phyloP scores from a whole-genome alignment of 345 rosid species.

The Hirschfeldia incana region DNA sequence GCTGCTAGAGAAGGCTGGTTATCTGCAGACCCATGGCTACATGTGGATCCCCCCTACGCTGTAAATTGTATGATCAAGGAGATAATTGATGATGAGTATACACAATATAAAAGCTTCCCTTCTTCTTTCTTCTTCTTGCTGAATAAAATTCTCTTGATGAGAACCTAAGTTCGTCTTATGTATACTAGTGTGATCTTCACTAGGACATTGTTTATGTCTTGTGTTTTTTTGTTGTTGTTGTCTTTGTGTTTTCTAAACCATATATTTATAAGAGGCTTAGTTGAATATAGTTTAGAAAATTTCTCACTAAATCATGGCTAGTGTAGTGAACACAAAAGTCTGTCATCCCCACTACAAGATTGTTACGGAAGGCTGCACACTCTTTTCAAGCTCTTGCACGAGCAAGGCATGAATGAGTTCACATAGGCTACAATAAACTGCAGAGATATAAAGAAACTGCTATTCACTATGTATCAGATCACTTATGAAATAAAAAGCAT shows the following conservation, averaged over 20 bases:
- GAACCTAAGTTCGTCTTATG: slow-evolving; percentile 5
- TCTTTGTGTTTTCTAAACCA: background rate
- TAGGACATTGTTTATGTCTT: background rate
- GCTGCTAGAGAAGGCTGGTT: slow-evolving; percentile 72
- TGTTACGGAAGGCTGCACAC: no score
- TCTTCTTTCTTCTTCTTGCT: background rate
- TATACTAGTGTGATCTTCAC: slow-evolving; percentile 32
- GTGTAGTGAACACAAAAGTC: no score
- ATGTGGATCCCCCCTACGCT: slow-evolving; percentile 96
- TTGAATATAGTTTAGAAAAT: background rate
- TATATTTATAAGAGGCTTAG: background rate
- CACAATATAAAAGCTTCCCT: slow-evolving; percentile 17
- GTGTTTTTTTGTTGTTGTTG: background rate
- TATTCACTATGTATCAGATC: no score
- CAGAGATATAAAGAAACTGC: no score
- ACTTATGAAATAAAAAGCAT: background rate
- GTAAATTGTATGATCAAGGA: slow-evolving; percentile 1
- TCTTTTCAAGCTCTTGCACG: no score
- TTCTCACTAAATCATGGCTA: no score
- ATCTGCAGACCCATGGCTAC: slow-evolving; percentile 92
- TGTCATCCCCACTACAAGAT: no score
- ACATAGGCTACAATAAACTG: no score
- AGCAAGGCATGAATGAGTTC: no score
- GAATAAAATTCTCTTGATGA: slow-evolving; percentile 11
- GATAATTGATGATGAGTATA: background rate